Conservation (phyloP, 2,329 filamentous ascomycete species). For the Colletotrichum lupini region DNA sequence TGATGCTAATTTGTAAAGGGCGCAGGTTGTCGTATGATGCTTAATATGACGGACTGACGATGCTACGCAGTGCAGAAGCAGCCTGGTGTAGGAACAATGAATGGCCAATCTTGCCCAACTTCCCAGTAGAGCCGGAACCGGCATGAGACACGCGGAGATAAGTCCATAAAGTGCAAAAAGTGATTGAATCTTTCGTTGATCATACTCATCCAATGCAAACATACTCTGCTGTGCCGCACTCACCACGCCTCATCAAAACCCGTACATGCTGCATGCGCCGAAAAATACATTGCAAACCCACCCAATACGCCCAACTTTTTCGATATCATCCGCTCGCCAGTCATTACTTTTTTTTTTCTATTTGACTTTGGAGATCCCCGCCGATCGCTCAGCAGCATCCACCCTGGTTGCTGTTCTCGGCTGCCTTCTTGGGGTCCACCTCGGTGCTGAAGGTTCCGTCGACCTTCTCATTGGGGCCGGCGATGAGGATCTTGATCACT, state of each 20-base stretch:
- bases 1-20: not conserved
- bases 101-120: not conserved
- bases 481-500: conserved; percentile 77
- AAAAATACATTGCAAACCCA: conserved; percentile 21
- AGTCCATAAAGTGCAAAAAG: not conserved
- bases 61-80: not conserved
- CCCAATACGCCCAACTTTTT: conserved; percentile 24
- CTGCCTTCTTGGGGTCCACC: conserved; percentile 31
- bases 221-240: not conserved
- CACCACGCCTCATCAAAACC: conserved; percentile 2
- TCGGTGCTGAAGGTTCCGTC: conserved; percentile 35
- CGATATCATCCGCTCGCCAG: conserved; percentile 9
- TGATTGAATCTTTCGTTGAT: conserved; percentile 9
- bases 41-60: not conserved
- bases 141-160: not conserved
- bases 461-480: conserved; percentile 71
- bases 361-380: no score
- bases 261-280: conserved; percentile 25
- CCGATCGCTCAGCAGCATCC: conserved; percentile 29
- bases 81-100: not conserved
- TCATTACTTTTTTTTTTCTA: not conserved
- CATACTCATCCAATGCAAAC: conserved; percentile 12
- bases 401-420: conserved; percentile 27
- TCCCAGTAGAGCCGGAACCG: not conserved
- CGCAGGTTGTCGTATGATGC: conserved; percentile 6